phyloP scores from a whole-genome alignment of 148 eudicot species.

The Chenopodium formosanum region DNA sequence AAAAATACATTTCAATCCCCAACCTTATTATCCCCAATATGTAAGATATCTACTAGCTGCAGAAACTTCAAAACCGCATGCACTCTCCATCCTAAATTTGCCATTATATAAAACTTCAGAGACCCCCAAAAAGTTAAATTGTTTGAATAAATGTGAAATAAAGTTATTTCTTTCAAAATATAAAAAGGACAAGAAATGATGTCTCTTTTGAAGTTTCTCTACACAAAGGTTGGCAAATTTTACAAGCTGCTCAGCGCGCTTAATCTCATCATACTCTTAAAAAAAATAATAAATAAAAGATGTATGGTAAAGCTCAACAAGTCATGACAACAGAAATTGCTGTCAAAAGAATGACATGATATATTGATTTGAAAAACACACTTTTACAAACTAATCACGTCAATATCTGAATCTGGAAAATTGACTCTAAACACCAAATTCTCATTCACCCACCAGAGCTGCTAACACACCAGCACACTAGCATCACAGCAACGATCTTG shows the following conservation, averaged over 20 bases:
- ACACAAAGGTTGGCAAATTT: not conserved
- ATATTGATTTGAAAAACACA: not conserved
- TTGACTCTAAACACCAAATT: not conserved
- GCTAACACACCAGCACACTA: not conserved
- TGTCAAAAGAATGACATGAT: not conserved
- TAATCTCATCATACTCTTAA: not conserved
- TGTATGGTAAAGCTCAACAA: not conserved
- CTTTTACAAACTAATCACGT: not conserved
- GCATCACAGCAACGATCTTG: not conserved
- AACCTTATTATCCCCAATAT: not conserved
- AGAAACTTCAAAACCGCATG: not conserved
- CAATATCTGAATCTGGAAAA: not conserved
- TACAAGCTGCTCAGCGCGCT: not conserved
- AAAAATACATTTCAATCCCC: not conserved
- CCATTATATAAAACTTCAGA: not conserved
- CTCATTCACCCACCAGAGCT: not conserved
- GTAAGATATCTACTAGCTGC: not conserved
- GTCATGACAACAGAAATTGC: not conserved
- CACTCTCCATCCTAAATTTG: not conserved
- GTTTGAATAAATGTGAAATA: not conserved
- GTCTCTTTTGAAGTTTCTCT: not conserved
- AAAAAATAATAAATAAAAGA: not conserved
- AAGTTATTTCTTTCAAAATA: not conserved
- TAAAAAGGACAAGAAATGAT: not conserved
- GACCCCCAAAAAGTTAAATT: not conserved